These are phyloP conservation scores for Fusarium sp. DNA, from an alignment of 2,329 filamentous ascomycete species.

Conservation along the genomic window DNA sequence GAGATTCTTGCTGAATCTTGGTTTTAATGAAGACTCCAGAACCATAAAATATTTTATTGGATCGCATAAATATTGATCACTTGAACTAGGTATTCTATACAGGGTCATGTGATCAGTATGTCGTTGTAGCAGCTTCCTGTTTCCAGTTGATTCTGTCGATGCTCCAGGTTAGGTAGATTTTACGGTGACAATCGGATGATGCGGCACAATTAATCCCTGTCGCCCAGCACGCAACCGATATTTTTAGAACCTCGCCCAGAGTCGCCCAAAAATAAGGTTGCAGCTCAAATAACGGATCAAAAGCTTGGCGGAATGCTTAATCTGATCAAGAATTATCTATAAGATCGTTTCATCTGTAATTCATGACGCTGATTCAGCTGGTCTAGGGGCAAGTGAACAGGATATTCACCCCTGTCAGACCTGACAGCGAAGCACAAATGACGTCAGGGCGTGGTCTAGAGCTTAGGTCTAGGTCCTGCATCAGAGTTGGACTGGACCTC, in stretches of 20 bases:
- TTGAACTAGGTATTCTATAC: no score
- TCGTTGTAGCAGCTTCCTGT: no score
- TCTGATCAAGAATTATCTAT: background rate
- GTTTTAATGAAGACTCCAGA: no score
- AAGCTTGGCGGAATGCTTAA: slow-evolving; percentile 13
- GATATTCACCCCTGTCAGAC: slow-evolving; percentile 1
- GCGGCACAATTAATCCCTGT: slow-evolving; percentile 11
- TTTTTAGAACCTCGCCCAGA: slow-evolving; percentile 12
- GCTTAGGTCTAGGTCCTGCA: background rate
- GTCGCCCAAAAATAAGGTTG: slow-evolving; percentile 13
- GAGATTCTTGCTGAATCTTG: no score
- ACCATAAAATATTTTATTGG: no score
- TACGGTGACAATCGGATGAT: background rate
- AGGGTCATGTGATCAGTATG: no score
- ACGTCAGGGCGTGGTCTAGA: slow-evolving; percentile 10
- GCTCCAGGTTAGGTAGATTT: background rate
- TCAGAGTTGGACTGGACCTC: slow-evolving; percentile 1
- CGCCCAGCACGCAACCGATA: background rate
- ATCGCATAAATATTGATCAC: no score
- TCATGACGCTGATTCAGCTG: background rate
- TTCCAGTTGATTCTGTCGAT: no score
- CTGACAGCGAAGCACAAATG: slow-evolving; percentile 12
- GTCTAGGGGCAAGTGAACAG: background rate
- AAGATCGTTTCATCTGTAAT: background rate
- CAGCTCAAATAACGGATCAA: background rate